Evolutionary conservation across 495 filamentous ascomycete genomes (phyloP).

Genomic region (Annulohypoxylon moriforme): DNA sequence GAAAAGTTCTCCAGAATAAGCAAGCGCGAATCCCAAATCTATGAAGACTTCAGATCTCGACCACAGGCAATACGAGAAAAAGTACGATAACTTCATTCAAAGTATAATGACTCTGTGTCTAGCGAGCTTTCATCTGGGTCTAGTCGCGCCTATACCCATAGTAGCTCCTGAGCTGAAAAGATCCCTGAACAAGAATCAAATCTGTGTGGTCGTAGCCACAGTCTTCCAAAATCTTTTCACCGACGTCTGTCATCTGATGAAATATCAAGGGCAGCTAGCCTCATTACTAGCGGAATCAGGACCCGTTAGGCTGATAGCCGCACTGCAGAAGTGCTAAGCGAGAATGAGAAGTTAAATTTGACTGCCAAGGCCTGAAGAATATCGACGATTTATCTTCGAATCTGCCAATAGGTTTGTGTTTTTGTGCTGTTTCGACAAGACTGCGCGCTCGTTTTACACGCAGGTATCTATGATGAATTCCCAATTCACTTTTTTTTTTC

Average conservation of each 20-base stretch:
- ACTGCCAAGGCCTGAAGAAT: slow-evolving; percentile 25
- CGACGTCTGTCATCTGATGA: slow-evolving; percentile 16
- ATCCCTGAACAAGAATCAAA: slow-evolving; percentile 17
- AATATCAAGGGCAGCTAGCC: slow-evolving; percentile 30
- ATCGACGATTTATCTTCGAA: slow-evolving; percentile 1
- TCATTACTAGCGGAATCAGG: slow-evolving; percentile 25
- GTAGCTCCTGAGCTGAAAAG: slow-evolving; percentile 23
- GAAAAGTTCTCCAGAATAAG: background rate
- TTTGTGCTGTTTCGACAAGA: too few species aligned
- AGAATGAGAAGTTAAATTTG: slow-evolving; percentile 15
- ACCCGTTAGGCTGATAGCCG: slow-evolving; percentile 29
- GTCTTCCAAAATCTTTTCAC: slow-evolving; percentile 5
- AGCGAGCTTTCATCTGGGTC: slow-evolving; percentile 8
- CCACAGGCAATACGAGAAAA: background rate
- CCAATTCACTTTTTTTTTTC: too few species aligned
- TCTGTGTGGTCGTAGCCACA: slow-evolving; percentile 4
- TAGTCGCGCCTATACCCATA: slow-evolving; percentile 22
- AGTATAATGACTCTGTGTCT: background rate
- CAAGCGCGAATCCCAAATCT: background rate
- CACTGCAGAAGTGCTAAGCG: slow-evolving; percentile 7
- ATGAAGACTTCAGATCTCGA: background rate
- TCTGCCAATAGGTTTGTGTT: background rate
- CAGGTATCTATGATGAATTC: too few species aligned
- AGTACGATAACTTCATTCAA: background rate
- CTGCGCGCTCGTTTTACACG: too few species aligned